A percentile compares a stretch with the other conserved stretches of the same genome.
These are phyloP conservation scores for Pleoardoris graminearum DNA, from an alignment of 2,329 filamentous ascomycete genomes.

Conservation along the genomic window DNA sequence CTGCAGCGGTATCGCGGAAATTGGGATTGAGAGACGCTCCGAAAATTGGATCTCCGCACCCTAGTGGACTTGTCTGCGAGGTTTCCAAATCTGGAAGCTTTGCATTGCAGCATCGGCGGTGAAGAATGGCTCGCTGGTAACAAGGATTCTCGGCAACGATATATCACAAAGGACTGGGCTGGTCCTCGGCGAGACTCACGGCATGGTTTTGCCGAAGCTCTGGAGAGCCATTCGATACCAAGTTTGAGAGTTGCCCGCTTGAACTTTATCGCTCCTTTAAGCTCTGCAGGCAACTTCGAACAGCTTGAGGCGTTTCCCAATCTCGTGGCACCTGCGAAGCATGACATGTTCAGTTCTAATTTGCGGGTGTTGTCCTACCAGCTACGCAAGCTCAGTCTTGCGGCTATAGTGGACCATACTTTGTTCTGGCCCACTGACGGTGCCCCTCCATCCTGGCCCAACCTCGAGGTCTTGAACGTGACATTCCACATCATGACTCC, in stretches of 20 bases:
- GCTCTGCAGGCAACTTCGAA: constrained; percentile 19
- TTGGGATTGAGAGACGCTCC: not conserved
- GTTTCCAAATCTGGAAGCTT: constrained; percentile 2
- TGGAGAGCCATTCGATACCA: not conserved
- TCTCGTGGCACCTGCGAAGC: not conserved
- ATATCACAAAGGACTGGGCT: constrained; percentile 4
- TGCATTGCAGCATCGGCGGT: constrained; percentile 3
- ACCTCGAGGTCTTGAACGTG: constrained; percentile 1
- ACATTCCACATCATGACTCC: constrained; percentile 5
- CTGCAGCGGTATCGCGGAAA: not conserved
- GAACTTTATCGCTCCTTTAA: constrained; percentile 12
- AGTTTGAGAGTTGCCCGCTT: not conserved
- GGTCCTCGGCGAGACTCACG: constrained; percentile 4
- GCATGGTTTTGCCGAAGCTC: not conserved
- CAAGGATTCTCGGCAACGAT: not conserved
- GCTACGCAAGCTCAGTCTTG: not conserved
- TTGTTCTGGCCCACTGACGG: constrained; percentile 8
- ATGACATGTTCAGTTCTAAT: constrained; percentile 2
- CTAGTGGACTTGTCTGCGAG: not conserved
- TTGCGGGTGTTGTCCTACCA: constrained; percentile 6
- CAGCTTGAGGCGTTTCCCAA: constrained; percentile 1
- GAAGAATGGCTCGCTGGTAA: constrained; percentile 2
- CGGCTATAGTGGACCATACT: not conserved
- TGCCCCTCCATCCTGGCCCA: constrained; percentile 3
- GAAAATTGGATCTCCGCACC: constrained; percentile 1